phyloP scores from a whole-genome alignment of 2,329 filamentous ascomycete genomes.

The Aspergillus fischeri region DNA sequence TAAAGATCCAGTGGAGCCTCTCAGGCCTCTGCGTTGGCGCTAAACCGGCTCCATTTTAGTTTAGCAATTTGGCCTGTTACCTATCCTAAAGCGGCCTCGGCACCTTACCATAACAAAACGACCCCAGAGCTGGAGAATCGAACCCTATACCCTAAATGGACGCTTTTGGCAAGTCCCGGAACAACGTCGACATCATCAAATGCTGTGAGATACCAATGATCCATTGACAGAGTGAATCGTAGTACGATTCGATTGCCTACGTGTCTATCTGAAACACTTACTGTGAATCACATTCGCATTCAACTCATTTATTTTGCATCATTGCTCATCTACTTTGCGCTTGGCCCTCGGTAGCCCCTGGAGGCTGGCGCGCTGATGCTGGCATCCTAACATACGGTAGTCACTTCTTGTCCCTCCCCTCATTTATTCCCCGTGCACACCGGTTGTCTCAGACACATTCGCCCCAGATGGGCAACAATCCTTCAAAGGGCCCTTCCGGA shows the following conservation, averaged over 20 bases:
- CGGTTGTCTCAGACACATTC: conserved; percentile 3
- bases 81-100: not conserved
- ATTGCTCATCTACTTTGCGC: not conserved
- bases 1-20: not conserved
- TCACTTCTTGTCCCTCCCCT: conserved; percentile 3
- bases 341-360: conserved; percentile 4
- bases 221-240: not conserved
- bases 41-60: not conserved
- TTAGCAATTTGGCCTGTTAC: too few species aligned
- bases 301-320: not conserved
- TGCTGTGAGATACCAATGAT: not conserved
- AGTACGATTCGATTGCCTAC: not conserved
- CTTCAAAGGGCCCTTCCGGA: conserved; percentile 41
- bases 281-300: not conserved
- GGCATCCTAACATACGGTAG: conserved; percentile 15
- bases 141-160: conserved; percentile 22
- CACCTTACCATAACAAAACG: not conserved
- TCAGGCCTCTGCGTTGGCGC: not conserved
- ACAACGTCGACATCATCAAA: conserved; percentile 16
- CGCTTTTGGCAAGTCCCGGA: conserved; percentile 9
- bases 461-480: conserved; percentile 46
- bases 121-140: conserved; percentile 1
- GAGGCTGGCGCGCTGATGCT: conserved; percentile 21
- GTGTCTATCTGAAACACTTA: not conserved
- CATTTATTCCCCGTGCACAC: conserved; percentile 3